Evolutionary conservation across 2,329 filamentous ascomycete genomes (phyloP), one percentile per base, ranked within the genome.

Genomic region (Thelonectria olida): DNA sequence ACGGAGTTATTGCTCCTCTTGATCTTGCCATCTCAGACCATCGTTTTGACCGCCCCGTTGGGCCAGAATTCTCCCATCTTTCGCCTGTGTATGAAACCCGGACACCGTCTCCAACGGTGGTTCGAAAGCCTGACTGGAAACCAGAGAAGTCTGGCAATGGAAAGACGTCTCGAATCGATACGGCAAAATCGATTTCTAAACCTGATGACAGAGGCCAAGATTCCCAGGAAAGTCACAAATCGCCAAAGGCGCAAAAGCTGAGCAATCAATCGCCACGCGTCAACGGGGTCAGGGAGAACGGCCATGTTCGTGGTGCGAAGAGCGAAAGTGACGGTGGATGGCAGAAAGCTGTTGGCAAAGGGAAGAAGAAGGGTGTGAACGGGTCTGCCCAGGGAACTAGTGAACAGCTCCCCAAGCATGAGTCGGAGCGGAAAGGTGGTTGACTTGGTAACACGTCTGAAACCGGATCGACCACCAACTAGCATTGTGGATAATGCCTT

Each of bases 71-170:
- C 50, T 80, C 82, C 41, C 84, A 83, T 66, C 81, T 94, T 2
- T 93, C 91, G 0, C 91, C 91, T 0, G 91, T 93, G 1, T 90
- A 90, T 54, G 91, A 93, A 77, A 85, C 86, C 6, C 83, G 85
- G n/a, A 90, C 89, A 0, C 89, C 90, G 2, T 92, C 91, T 2
- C 90, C 91, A 2, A 90, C 84, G 3, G 80, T 84, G 12, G 79
- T 80, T 56, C 82, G 89, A 55, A 88, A 83, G 48, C 78, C 82
- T 50, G 86, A 88, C 25, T 61, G 69, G 17, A 72, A 69, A 41
- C 56, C 69, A 23, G 74, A 72, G 17, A 73, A 72, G 42, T 45
- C 64, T n/a, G 67, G 63, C 49, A 23, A 31, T 12, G 28, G 28
- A 31, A 31, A 31, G 7, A n/a, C n/a, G 28, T 8, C 49, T n/a